Evolutionary conservation across 2,329 filamentous ascomycete genomes (phyloP).

Genomic region (Aspergillus aculeatus): DNA sequence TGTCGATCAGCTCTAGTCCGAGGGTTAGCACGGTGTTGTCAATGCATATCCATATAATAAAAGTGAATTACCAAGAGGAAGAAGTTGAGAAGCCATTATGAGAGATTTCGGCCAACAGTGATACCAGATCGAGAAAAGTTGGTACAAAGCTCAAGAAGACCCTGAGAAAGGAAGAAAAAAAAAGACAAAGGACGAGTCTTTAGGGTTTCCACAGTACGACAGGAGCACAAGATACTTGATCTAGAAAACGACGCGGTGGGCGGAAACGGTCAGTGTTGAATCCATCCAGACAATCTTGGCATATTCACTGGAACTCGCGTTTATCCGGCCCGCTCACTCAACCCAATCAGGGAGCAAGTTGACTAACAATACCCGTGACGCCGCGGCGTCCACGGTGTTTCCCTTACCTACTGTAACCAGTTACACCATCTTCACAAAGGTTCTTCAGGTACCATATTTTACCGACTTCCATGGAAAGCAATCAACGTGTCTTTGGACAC

Average conservation of each 20-base stretch:
- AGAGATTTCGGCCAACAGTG: background rate
- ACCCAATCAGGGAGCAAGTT: conserved; percentile 10
- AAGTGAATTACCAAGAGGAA: conserved; percentile 62
- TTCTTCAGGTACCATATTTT: conserved; percentile 2
- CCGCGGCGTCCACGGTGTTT: background rate
- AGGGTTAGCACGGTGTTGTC: conserved; percentile 20
- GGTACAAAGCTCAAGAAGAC: no score
- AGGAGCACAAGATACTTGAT: conserved; percentile 2
- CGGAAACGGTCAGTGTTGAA: conserved; percentile 18
- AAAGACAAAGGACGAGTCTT: background rate
- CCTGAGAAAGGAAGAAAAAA: no score
- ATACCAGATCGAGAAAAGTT: no score
- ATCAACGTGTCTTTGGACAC: background rate
- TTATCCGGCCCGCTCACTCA: conserved; percentile 22
- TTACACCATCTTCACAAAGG: background rate
- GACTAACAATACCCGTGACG: no score
- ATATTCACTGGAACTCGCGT: conserved; percentile 10
- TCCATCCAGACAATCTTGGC: conserved; percentile 22
- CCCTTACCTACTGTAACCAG: background rate
- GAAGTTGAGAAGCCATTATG: conserved; percentile 69
- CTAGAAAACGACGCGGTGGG: conserved; percentile 22
- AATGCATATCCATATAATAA: conserved; percentile 9
- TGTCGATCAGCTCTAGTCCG: conserved; percentile 86
- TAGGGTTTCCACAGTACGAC: background rate
- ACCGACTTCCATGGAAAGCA: background rate